Conservation (phyloP, 495 filamentous ascomycete genomes). For the Penicillium cataractarum region DNA sequence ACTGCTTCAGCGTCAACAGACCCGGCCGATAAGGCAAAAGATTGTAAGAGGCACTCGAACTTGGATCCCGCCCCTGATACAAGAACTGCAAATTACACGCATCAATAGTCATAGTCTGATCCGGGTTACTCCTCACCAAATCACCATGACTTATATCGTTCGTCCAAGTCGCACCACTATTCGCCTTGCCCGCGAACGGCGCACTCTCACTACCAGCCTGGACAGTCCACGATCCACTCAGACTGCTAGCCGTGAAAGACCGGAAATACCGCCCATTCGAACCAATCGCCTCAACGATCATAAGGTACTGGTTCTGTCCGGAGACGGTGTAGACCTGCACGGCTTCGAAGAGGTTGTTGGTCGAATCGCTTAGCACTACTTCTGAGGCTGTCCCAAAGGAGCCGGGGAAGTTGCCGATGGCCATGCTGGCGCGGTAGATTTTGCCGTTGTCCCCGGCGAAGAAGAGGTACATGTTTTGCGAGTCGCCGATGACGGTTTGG, state of each 20-base stretch:
- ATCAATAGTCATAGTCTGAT: conserved; percentile 61
- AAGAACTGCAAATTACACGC: conserved; percentile 62
- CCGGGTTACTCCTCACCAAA: conserved; percentile 53
- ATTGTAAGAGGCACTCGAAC: conserved; percentile 23
- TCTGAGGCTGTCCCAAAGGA: conserved; percentile 55
- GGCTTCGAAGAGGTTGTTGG: conserved; percentile 63
- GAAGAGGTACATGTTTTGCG: conserved; percentile 63
- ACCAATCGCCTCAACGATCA: conserved; percentile 67
- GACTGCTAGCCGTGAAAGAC: conserved; percentile 59
- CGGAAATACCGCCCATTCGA: conserved; percentile 64
- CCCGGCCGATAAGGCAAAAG: conserved; percentile 52
- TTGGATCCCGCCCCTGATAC: conserved; percentile 55
- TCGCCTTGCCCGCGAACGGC: conserved; percentile 65
- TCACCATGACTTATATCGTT: conserved; percentile 68
- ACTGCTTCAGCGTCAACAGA: conserved; percentile 50
- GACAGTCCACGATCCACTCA: conserved; percentile 56
- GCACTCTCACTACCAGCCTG: conserved; percentile 54
- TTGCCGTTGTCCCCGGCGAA: conserved; percentile 68
- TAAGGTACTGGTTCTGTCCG: conserved; percentile 57
- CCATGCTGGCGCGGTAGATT: conserved; percentile 63
- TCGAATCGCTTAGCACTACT: conserved; percentile 53
- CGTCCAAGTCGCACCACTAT: conserved; percentile 65
- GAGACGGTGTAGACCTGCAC: conserved; percentile 64
- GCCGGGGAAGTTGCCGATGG: conserved; percentile 60
- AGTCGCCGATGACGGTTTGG: conserved; percentile 53